phyloP scores from a whole-genome alignment of 2,329 filamentous ascomycete genomes.

The Fusarium pseudocircinatum region DNA sequence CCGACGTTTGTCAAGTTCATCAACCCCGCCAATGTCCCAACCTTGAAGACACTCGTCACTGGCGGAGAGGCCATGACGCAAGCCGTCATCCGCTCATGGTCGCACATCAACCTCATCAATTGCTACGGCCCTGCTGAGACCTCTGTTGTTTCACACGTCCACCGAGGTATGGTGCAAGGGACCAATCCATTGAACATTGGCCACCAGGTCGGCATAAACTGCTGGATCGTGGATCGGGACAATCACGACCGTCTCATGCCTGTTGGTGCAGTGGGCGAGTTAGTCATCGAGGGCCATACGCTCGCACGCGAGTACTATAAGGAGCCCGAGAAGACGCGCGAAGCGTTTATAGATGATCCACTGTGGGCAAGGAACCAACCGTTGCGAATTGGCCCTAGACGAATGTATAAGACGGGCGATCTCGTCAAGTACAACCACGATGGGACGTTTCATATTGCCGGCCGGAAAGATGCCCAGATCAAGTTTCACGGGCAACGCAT shows the following conservation, averaged over 20 bases:
- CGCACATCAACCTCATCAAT: constrained; percentile 38
- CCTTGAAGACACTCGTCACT: constrained; percentile 34
- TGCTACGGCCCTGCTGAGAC: constrained; percentile 39
- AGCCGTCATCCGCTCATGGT: constrained; percentile 34
- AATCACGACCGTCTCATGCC: constrained; percentile 43
- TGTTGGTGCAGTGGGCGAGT: constrained; percentile 47
- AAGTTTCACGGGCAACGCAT: constrained; percentile 49
- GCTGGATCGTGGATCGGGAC: constrained; percentile 43
- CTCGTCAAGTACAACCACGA: constrained; percentile 42
- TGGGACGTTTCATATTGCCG: constrained; percentile 36
- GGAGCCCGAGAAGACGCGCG: constrained; percentile 46
- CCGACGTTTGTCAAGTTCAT: constrained; percentile 35
- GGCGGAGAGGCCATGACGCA: constrained; percentile 41
- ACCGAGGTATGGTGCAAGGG: constrained; percentile 22
- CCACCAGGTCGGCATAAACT: constrained; percentile 18
- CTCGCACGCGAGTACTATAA: constrained; percentile 63
- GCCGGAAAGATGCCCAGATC: constrained; percentile 45
- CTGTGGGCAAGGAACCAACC: constrained; percentile 11
- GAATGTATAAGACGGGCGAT: constrained; percentile 40
- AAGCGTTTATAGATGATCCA: constrained; percentile 41
- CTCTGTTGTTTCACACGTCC: constrained; percentile 31
- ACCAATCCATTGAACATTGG: constrained; percentile 39
- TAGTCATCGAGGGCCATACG: constrained; percentile 49
- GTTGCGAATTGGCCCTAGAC: fast-evolving
- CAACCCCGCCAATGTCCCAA: constrained; percentile 26